Base-by-base conservation (phyloP, 2,329 filamentous ascomycete species). In the Ilyonectria sp. region DNA sequence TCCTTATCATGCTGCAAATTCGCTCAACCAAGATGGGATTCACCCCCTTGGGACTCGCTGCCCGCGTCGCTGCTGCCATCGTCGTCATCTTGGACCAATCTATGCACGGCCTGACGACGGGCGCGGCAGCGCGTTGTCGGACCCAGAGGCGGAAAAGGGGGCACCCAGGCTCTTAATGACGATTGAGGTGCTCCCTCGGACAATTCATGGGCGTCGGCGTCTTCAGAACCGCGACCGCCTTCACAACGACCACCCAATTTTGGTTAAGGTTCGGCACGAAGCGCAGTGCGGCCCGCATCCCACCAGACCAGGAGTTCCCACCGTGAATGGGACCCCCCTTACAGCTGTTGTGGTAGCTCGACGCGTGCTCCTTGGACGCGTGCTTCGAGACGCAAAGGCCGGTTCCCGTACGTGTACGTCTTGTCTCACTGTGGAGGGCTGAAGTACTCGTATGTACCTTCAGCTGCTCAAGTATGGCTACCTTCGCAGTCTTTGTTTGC, bases 151-250 rank as follows among this genome's bases (percentile, higher is more conserved):
- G 26, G 49, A 53, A 53, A 53, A 53, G 49, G 49, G 49, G 21
- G 31, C 49, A 53, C 43, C 31, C 49, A 10, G 49, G 49, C 31
- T 53, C 49, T 29, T 19, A n/a, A 53, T 53, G 49, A 53, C 49
- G 29, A 50, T 50, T 50, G 26, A 19, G 26, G 29, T 31, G 15
- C 31, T 10, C 29, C 49, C 49, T 31, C 26, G 17, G 49, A 35
- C 23, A 31, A 53, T 53, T 31, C 49, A 31, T 53, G 29, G 49
- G 49, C 49, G 26, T 33, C 49, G 29, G 26, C 15, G 26, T 53
- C 49, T 31, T 31, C 49, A 53, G 49, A n/a, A 53, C 49, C 29
- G 49, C 31, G 49, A 53, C 49, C 31, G 31, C 33, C 23, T 52
- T 44, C 13, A 44, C 40, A 44, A 44, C 19, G 40, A 19, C 40